Percentiles rank a stretch among this genome's conserved stretches.
Evolutionary conservation across 345 rosid genomes (phyloP).

Genomic region (Microthlaspi erraticum): DNA sequence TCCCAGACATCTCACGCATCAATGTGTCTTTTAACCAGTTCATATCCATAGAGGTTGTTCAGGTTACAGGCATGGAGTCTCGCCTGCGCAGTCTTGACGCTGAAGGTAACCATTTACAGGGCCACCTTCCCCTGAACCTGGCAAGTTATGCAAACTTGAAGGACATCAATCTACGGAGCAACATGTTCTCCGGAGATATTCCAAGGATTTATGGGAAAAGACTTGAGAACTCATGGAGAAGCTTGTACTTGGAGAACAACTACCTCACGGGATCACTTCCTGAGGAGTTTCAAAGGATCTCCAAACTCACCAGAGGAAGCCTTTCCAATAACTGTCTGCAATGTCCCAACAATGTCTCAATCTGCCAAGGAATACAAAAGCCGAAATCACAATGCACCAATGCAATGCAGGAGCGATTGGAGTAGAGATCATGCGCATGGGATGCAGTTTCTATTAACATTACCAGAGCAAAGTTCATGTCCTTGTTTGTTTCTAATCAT

Average conservation of each 20-base stretch:
- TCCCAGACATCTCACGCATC: slow-evolving; percentile 45
- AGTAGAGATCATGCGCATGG: slow-evolving; percentile 34
- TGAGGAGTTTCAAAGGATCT: slow-evolving; percentile 36
- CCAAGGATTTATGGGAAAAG: slow-evolving; percentile 49
- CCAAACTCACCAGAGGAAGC: slow-evolving; percentile 50
- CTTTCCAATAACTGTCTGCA: slow-evolving; percentile 59
- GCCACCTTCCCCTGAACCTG: slow-evolving; percentile 53
- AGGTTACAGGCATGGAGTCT: slow-evolving; percentile 33
- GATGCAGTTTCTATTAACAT: slow-evolving; percentile 9
- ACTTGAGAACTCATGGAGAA: slow-evolving; percentile 55
- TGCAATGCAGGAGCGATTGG: slow-evolving; percentile 32
- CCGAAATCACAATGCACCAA: slow-evolving; percentile 53
- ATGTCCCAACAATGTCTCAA: slow-evolving; percentile 43
- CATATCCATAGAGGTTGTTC: slow-evolving; percentile 45
- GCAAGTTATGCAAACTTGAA: slow-evolving; percentile 47
- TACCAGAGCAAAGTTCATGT: slow-evolving; percentile 23
- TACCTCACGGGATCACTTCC: slow-evolving; percentile 57
- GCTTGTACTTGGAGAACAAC: slow-evolving; percentile 47
- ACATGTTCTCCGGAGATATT: slow-evolving; percentile 52
- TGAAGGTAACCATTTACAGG: slow-evolving; percentile 52
- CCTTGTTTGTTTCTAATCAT: slow-evolving; percentile 25
- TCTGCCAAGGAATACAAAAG: slow-evolving; percentile 59
- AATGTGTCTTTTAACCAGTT: slow-evolving; percentile 58
- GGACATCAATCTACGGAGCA: slow-evolving; percentile 52
- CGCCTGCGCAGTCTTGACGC: slow-evolving; percentile 53